Evolutionary conservation across 345 rosid species (phyloP).

Genomic region (Mangifera indica): DNA sequence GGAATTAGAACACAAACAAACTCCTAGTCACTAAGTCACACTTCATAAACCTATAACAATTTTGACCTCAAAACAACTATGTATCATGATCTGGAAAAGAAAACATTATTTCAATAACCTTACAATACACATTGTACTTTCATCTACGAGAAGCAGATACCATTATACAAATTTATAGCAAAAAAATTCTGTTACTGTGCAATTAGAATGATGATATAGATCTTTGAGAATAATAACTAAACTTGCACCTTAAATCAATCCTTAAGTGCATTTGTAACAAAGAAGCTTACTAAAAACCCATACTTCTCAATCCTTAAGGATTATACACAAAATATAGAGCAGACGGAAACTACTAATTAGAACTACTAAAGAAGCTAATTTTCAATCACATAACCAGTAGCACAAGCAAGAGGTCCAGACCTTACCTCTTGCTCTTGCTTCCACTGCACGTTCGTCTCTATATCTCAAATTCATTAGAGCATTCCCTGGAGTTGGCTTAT

Average conservation of each 20-base stretch:
- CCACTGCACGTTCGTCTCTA: slow-evolving; percentile 70
- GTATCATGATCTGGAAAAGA: neutral
- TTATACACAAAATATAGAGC: too few relatives aligned
- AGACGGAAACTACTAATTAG: neutral
- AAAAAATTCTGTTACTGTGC: neutral
- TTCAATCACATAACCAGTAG: slow-evolving; percentile 6
- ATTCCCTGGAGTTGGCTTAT: slow-evolving; percentile 97
- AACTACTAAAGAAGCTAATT: neutral
- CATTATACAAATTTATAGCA: neutral
- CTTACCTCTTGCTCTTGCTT: slow-evolving; percentile 53
- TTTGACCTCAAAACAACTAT: neutral
- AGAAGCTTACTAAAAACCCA: neutral
- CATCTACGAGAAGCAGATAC: neutral
- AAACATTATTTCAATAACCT: neutral
- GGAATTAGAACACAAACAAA: slow-evolving; percentile 1
- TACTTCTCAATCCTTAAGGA: neutral
- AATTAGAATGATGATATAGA: neutral
- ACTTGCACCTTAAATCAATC: neutral
- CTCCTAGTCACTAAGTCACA: neutral
- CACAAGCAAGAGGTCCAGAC: slow-evolving; percentile 23
- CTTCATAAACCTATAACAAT: neutral
- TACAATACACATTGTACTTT: neutral
- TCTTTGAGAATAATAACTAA: neutral
- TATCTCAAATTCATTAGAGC: slow-evolving; percentile 92
- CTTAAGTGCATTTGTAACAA: neutral